Percentiles rank a stretch among this genome's conserved stretches.
Conservation (phyloP, 352 stramenopile species). For the Pythium phragmiticola region DNA sequence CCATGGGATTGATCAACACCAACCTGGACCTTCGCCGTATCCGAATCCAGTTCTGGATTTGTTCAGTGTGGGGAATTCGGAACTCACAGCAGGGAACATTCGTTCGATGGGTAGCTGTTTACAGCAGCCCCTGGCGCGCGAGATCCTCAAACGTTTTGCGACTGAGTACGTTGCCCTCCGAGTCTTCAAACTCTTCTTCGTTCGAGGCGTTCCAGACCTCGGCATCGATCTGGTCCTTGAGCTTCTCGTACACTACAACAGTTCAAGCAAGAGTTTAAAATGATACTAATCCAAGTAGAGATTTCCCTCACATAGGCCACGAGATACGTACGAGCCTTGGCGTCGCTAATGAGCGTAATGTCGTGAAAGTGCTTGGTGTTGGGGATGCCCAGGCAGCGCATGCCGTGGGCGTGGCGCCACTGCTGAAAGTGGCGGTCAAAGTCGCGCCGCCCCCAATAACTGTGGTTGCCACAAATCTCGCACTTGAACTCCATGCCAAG, state of each 20-base stretch:
- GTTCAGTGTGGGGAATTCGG: too few species aligned
- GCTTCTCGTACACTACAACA: slow-evolving; percentile 92
- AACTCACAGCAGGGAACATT: too few species aligned
- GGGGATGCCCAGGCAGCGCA: slow-evolving; percentile 98
- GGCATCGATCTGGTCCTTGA: slow-evolving; percentile 92
- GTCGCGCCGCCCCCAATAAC: slow-evolving; percentile 94
- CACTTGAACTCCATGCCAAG: slow-evolving; percentile 98
- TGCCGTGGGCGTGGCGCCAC: slow-evolving; percentile 97
- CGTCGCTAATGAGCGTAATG: slow-evolving; percentile 98
- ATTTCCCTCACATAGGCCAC: not conserved
- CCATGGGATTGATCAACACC: slow-evolving; percentile 1
- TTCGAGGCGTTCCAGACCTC: slow-evolving; percentile 93
- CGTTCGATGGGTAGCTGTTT: slow-evolving; percentile 7
- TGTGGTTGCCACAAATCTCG: slow-evolving; percentile 99
- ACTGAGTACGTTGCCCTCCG: slow-evolving; percentile 98
- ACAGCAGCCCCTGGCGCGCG: slow-evolving; percentile 96
- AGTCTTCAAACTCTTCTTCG: slow-evolving; percentile 99
- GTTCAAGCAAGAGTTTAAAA: not conserved
- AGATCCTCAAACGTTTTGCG: slow-evolving; percentile 98
- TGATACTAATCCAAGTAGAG: not conserved
- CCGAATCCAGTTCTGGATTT: not conserved
- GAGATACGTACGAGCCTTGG: slow-evolving; percentile 63
- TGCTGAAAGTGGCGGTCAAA: slow-evolving; percentile 99
- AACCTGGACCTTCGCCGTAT: not conserved
- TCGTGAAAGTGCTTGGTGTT: slow-evolving; percentile 99